These are phyloP conservation scores for Irpex lacteus DNA, from an alignment of 1,284 basidiomycete genomes.

Conservation along the genomic window DNA sequence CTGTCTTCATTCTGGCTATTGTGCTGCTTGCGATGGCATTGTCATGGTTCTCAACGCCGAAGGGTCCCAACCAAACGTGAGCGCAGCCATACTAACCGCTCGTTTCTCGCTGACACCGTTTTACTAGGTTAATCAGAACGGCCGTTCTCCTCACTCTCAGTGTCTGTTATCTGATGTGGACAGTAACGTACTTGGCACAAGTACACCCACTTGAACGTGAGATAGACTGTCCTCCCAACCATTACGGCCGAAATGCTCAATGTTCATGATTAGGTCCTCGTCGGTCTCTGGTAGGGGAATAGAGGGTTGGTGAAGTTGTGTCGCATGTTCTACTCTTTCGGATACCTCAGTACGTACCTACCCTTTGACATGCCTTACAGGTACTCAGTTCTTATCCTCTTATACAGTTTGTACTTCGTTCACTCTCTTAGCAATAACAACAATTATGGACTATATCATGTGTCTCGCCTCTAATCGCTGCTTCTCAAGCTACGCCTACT, in stretches of 20 bases:
- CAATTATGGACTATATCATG: background rate
- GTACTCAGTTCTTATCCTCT: background rate
- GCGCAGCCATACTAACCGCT: constrained; percentile 30
- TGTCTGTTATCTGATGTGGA: constrained; percentile 93
- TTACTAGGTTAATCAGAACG: constrained; percentile 75
- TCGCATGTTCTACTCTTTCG: background rate
- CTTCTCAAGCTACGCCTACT: background rate
- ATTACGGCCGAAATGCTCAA: background rate
- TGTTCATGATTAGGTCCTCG: constrained; percentile 21
- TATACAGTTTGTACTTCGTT: background rate
- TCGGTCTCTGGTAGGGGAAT: constrained; percentile 20
- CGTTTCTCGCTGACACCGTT: background rate
- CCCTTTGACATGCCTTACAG: background rate
- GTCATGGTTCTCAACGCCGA: constrained; percentile 72
- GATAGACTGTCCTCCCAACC: constrained; percentile 20
- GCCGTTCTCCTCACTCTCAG: constrained; percentile 72
- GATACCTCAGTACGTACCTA: background rate
- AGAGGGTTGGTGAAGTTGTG: background rate
- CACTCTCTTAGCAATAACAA: background rate
- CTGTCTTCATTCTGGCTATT: constrained; percentile 45
- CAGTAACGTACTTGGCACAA: constrained; percentile 90
- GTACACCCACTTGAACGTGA: constrained; percentile 84
- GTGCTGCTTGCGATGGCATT: constrained; percentile 62
- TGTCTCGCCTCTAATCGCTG: background rate
- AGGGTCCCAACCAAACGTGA: constrained; percentile 87